These are phyloP conservation scores for Psilocybe sp. DNA, from an alignment of 768 basidiomycete genomes.

Conservation along the genomic window DNA sequence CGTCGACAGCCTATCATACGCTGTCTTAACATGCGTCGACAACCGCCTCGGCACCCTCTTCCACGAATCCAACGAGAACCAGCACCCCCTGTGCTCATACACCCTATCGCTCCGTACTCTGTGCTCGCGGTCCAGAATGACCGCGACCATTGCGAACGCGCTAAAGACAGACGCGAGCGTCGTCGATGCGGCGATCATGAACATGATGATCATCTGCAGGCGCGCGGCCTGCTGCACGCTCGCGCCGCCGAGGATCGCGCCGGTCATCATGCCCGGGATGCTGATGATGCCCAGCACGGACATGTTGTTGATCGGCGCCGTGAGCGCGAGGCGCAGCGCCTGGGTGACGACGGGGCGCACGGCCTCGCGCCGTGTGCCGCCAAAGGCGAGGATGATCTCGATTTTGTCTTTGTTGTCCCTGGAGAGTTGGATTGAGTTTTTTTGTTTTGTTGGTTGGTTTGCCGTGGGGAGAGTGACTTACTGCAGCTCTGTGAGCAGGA, in stretches of 20 bases:
- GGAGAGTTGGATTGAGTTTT: not conserved
- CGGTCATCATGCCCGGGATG: slow-evolving; percentile 47
- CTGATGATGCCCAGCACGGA: slow-evolving; percentile 75
- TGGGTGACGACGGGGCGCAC: slow-evolving; percentile 76
- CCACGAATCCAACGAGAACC: no score
- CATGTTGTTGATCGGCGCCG: slow-evolving; percentile 86
- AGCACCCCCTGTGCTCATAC: no score
- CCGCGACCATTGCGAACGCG: slow-evolving; percentile 54
- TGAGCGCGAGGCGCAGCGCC: slow-evolving; percentile 74
- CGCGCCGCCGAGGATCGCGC: slow-evolving; percentile 84
- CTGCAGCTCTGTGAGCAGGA: slow-evolving; percentile 73
- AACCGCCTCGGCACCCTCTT: no score
- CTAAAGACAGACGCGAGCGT: slow-evolving; percentile 67
- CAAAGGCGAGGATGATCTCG: slow-evolving; percentile 83
- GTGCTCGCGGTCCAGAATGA: slow-evolving; percentile 30
- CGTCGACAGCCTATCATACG: no score
- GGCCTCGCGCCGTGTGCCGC: slow-evolving; percentile 81
- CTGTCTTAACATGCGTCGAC: no score
- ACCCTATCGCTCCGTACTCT: no score
- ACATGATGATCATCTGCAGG: slow-evolving; percentile 92
- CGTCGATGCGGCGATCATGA: slow-evolving; percentile 83
- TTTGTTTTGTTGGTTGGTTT: no score
- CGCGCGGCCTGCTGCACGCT: slow-evolving; percentile 83
- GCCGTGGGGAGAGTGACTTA: slow-evolving; percentile 36
- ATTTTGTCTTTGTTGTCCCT: slow-evolving; percentile 85